Conservation (phyloP, 1,284 basidiomycete species). For the Puccinia triticina region DNA sequence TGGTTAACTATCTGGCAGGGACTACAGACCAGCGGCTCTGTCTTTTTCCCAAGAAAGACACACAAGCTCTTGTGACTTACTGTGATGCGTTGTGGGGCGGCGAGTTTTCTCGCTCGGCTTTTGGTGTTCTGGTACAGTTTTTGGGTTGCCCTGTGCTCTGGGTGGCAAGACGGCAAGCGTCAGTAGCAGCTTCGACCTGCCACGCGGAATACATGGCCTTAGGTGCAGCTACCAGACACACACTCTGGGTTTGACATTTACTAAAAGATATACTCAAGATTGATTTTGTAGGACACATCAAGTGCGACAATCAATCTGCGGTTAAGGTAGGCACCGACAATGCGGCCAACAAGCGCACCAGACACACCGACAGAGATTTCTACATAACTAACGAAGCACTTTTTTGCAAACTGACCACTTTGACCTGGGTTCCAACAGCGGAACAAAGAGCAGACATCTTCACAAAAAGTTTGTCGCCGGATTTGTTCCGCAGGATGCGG, state of each 20-base stretch:
- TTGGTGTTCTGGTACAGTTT: conserved; percentile 2
- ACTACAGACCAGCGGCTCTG: no score
- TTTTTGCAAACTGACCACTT: not conserved
- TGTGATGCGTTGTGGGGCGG: conserved; percentile 8
- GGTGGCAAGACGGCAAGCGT: no score
- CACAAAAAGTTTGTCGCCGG: conserved; percentile 5
- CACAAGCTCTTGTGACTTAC: not conserved
- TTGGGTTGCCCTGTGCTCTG: no score
- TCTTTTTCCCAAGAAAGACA: no score
- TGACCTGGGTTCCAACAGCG: not conserved
- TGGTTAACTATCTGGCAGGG: conserved; percentile 21
- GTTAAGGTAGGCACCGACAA: no score
- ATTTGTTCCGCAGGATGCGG: no score
- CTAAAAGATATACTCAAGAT: no score
- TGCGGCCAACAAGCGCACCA: no score
- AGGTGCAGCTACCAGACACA: conserved; percentile 10
- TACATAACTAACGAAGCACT: conserved; percentile 6
- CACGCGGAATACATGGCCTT: no score
- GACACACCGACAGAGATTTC: not conserved
- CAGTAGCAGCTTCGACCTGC: no score
- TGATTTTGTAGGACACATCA: not conserved
- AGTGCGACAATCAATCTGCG: not conserved
- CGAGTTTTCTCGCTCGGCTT: not conserved
- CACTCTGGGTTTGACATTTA: not conserved
- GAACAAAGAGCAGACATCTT: conserved; percentile 10